These are phyloP conservation scores for Clonostachys sp. DNA, from an alignment of 2,329 filamentous ascomycete species.

Conservation along the genomic window DNA sequence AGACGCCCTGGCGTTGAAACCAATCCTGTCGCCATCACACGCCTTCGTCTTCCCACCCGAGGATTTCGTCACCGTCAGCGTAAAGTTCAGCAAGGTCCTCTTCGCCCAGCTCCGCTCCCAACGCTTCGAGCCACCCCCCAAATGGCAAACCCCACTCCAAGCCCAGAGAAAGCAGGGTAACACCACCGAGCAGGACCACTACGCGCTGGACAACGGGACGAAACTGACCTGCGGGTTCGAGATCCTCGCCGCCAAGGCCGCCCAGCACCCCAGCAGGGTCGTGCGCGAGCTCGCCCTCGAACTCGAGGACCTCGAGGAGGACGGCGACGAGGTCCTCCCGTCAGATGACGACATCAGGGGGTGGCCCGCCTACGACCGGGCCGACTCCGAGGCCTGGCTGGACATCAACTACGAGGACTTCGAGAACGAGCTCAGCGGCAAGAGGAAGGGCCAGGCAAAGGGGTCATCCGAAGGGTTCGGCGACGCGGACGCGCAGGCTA, in stretches of 20 bases:
- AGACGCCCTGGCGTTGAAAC: conserved; percentile 71
- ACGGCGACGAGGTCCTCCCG: conserved; percentile 64
- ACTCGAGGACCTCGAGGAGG: conserved; percentile 69
- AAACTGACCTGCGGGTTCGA: conserved; percentile 89
- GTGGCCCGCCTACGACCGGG: conserved; percentile 59
- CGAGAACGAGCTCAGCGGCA: conserved; percentile 68
- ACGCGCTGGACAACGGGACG: conserved; percentile 69
- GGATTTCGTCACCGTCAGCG: conserved; percentile 75
- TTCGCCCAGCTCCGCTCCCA: conserved; percentile 91
- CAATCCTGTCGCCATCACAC: conserved; percentile 52
- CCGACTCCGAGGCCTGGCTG: conserved; percentile 87
- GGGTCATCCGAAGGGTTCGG: conserved; percentile 43
- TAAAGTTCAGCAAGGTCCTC: conserved; percentile 81
- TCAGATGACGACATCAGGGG: conserved; percentile 64
- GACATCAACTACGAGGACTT: conserved; percentile 90
- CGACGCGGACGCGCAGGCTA: conserved; percentile 62
- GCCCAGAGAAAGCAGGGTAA: background rate
- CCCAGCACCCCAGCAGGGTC: conserved; percentile 62
- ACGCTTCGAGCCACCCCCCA: conserved; percentile 63
- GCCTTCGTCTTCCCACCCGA: conserved; percentile 64
- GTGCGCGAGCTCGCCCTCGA: conserved; percentile 74
- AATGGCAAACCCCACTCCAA: conserved; percentile 32
- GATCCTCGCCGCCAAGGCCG: conserved; percentile 68
- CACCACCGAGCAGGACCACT: conserved; percentile 4
- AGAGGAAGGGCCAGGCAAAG: conserved; percentile 22